These are phyloP conservation scores for Clarireedia homoeocarpa DNA, from an alignment of 2,329 filamentous ascomycete species.

Conservation along the genomic window DNA sequence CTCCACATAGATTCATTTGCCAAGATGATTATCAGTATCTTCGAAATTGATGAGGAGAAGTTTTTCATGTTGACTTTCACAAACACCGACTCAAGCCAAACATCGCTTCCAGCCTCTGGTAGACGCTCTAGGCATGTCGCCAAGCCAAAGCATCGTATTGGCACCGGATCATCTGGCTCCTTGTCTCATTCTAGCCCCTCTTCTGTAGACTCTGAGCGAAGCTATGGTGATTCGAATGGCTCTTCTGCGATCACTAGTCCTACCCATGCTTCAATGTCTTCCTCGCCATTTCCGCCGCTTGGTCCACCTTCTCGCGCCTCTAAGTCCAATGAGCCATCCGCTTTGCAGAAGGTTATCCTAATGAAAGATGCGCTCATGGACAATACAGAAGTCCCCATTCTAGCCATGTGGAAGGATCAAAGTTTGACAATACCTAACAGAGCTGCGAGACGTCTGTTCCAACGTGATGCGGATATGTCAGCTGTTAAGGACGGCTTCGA, in stretches of 20 bases:
- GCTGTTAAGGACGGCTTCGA: slow-evolving; percentile 41
- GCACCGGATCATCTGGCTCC: not conserved
- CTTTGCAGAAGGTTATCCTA: slow-evolving; percentile 63
- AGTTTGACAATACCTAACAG: slow-evolving; percentile 67
- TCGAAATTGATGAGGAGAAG: slow-evolving; percentile 58
- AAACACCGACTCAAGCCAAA: slow-evolving; percentile 38
- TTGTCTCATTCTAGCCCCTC: slow-evolving; percentile 22
- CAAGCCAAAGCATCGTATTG: not conserved
- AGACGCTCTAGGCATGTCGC: slow-evolving; percentile 1
- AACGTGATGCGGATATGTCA: slow-evolving; percentile 33
- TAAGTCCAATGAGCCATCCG: slow-evolving; percentile 50
- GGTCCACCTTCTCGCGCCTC: slow-evolving; percentile 53
- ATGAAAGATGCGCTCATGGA: slow-evolving; percentile 74
- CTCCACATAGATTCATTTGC: slow-evolving; percentile 44
- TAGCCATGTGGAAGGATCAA: slow-evolving; percentile 76
- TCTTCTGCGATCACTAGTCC: slow-evolving; percentile 42
- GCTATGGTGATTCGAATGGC: slow-evolving; percentile 19
- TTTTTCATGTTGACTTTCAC: slow-evolving; percentile 74
- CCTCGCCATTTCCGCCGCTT: slow-evolving; percentile 56
- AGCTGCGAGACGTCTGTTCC: slow-evolving; percentile 41
- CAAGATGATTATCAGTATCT: slow-evolving; percentile 71
- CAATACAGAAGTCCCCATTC: slow-evolving; percentile 64
- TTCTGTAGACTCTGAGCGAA: slow-evolving; percentile 21
- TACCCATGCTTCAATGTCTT: slow-evolving; percentile 42
- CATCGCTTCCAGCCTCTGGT: slow-evolving; percentile 23